These are phyloP conservation scores for Lanmaoa rubissima DNA, from an alignment of 768 basidiomycete genomes.

Conservation along the genomic window DNA sequence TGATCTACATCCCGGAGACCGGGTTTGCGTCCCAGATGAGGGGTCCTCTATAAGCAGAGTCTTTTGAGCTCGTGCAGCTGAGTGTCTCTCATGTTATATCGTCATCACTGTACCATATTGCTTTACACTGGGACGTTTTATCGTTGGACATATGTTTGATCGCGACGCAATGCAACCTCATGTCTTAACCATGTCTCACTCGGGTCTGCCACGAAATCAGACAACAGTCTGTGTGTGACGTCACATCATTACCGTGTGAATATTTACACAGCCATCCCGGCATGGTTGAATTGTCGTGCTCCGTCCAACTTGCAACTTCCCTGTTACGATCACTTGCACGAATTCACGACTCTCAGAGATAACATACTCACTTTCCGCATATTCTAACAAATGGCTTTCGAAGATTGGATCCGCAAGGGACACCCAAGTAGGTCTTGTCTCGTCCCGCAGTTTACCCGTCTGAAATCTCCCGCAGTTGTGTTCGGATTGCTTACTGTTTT, in stretches of 20 bases:
- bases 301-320: conserved; percentile 5
- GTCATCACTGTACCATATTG: conserved; percentile 20
- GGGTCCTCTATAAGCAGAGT: conserved; percentile 33
- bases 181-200: background rate
- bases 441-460: background rate
- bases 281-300: conserved; percentile 22
- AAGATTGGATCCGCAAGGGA: conserved; percentile 47
- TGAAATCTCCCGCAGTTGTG: conserved; percentile 44
- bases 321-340: conserved; percentile 25
- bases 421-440: conserved; percentile 48
- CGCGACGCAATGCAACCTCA: background rate
- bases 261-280: conserved; percentile 20
- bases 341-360: conserved; percentile 26
- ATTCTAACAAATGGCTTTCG: conserved; percentile 34
- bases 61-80: conserved; percentile 15
- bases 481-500: conserved; percentile 52
- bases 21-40: conserved; percentile 55
- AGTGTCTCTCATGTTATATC: conserved; percentile 1
- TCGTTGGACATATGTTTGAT: background rate
- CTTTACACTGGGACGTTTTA: conserved; percentile 7
- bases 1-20: conserved; percentile 56
- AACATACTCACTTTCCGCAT: conserved; percentile 11
- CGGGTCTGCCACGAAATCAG: too few species aligned
- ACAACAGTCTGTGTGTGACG: conserved; percentile 5
- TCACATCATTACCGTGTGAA: conserved; percentile 22